phyloP scores from a whole-genome alignment of 768 basidiomycete species.

The Trametes maxima region DNA sequence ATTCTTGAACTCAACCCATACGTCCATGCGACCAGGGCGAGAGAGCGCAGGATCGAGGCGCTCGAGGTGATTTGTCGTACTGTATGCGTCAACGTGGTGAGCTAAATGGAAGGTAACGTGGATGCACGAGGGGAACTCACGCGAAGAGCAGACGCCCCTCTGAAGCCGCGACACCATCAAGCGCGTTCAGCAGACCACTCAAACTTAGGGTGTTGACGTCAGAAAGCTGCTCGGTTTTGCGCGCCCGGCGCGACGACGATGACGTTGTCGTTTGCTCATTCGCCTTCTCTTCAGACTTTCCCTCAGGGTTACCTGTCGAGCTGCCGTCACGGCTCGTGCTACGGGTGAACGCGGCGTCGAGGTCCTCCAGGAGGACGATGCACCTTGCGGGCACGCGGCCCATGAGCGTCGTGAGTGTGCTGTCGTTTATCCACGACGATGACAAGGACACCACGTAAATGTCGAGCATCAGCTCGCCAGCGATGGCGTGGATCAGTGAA shows the following conservation, averaged over 20 bases:
- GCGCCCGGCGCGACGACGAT: conserved; percentile 44
- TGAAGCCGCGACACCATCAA: conserved; percentile 85
- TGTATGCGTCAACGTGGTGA: conserved; percentile 31
- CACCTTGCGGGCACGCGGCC: conserved; percentile 83
- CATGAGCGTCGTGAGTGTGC: conserved; percentile 83
- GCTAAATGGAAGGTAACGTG: neutral
- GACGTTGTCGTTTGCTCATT: conserved; percentile 37
- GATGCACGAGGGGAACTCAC: conserved; percentile 47
- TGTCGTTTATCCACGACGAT: conserved; percentile 86
- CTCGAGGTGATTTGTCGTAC: conserved; percentile 91
- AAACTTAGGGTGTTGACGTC: conserved; percentile 82
- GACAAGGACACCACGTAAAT: conserved; percentile 90
- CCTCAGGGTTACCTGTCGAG: conserved; percentile 47
- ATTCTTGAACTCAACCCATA: conserved; percentile 90
- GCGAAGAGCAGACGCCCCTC: conserved; percentile 90
- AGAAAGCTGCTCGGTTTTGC: conserved; percentile 58
- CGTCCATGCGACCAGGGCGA: conserved; percentile 92
- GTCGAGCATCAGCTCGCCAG: conserved; percentile 87
- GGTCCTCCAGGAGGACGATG: conserved; percentile 87
- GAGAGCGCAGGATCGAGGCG: conserved; percentile 87
- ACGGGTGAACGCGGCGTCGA: conserved; percentile 86
- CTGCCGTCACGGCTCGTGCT: conserved; percentile 67
- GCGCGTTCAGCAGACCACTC: conserved; percentile 80
- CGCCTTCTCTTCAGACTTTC: conserved; percentile 40
- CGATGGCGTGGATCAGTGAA: conserved; percentile 84